phyloP scores from a whole-genome alignment of 805 yeast genomes.

The Saturnispora halmiae region DNA sequence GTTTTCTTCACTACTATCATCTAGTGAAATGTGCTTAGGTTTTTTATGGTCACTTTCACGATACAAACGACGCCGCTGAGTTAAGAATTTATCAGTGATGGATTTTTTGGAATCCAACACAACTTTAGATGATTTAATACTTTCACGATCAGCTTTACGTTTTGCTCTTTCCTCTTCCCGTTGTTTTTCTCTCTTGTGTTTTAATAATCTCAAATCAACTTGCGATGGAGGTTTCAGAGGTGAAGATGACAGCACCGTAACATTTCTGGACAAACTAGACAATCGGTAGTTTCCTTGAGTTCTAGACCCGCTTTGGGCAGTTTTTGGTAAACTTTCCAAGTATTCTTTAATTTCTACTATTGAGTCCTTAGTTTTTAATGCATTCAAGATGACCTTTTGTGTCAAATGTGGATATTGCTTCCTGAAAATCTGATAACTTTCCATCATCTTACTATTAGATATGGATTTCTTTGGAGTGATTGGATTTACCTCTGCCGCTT shows the following conservation, averaged over 20 bases:
- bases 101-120: conserved; percentile 14
- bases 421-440: conserved; percentile 25
- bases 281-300: background rate
- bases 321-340: conserved; percentile 20
- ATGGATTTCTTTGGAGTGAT: background rate
- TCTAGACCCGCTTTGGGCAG: background rate
- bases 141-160: conserved; percentile 15
- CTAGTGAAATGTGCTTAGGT: conserved; percentile 3
- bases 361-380: conserved; percentile 26
- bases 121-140: conserved; percentile 25
- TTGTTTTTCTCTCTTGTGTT: background rate
- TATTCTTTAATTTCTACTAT: conserved; percentile 26
- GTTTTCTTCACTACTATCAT: background rate
- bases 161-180: conserved; percentile 8
- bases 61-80: background rate
- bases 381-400: conserved; percentile 24
- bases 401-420: conserved; percentile 28
- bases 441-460: conserved; percentile 3
- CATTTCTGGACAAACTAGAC: conserved; percentile 12
- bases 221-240: conserved; percentile 14
- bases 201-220: conserved; percentile 8
- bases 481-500: background rate
- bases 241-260: conserved; percentile 13
- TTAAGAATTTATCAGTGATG: conserved; percentile 20
- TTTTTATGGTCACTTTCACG: conserved; percentile 12